Evolutionary conservation across 306 rosid genomes (phyloP).

Genomic region (Cicer chorassanicum): DNA sequence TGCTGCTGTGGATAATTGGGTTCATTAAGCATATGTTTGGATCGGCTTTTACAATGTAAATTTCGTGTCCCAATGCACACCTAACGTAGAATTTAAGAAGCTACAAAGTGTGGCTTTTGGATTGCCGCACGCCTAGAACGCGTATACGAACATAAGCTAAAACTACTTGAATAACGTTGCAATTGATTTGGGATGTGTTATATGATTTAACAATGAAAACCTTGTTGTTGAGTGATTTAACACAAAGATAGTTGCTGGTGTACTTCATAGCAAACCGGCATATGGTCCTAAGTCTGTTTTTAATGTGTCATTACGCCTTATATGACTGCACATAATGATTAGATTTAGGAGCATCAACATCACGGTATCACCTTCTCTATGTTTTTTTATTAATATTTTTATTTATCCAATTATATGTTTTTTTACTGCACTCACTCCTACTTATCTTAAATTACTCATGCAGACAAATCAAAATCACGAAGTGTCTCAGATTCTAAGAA

Average conservation of each 20-base stretch:
- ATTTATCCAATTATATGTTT: constrained; percentile 1
- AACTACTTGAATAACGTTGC: constrained; percentile 28
- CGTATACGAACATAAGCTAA: too few relatives aligned
- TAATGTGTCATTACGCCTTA: constrained; percentile 6
- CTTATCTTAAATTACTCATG: constrained; percentile 33
- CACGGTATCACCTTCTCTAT: constrained; percentile 11
- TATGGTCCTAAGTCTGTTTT: constrained; percentile 22
- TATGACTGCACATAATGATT: constrained; percentile 16
- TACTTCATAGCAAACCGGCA: constrained; percentile 22
- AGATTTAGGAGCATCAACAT: neutral
- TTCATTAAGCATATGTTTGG: neutral
- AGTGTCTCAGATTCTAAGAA: constrained; percentile 74
- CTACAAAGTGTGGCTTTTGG: too few relatives aligned
- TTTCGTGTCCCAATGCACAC: too few relatives aligned
- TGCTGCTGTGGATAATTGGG: constrained; percentile 15
- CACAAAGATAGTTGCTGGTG: constrained; percentile 18
- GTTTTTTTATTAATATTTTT: constrained; percentile 21
- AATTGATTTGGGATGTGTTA: constrained; percentile 14
- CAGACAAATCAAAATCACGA: constrained; percentile 80
- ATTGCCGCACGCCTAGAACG: too few relatives aligned
- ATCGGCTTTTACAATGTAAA: too few relatives aligned
- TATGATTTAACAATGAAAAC: constrained; percentile 36
- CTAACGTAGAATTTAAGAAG: too few relatives aligned
- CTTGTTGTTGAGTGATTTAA: constrained; percentile 26
- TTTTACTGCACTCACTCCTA: neutral